phyloP scores from a whole-genome alignment of 352 stramenopile genomes.

The Thraustotheca clavata region DNA sequence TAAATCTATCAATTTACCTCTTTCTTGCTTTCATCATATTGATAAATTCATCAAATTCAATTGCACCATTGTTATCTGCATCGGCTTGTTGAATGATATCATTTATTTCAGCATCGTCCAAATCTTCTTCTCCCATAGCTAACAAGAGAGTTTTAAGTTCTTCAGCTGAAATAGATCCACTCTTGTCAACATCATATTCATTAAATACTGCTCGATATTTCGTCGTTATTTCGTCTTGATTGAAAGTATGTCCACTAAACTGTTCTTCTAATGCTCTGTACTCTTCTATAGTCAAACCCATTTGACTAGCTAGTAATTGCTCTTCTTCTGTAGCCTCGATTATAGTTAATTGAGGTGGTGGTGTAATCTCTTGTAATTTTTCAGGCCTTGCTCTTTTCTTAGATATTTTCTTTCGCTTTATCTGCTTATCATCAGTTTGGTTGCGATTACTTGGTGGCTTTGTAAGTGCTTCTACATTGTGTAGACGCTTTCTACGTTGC shows the following conservation, averaged over 20 bases:
- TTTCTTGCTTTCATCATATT: conserved; percentile 70
- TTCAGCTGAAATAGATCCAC: conserved; percentile 58
- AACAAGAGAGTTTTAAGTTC: conserved; percentile 52
- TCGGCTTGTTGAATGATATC: conserved; percentile 56
- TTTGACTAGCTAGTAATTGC: neutral
- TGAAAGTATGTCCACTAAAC: conserved; percentile 8
- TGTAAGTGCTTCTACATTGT: neutral
- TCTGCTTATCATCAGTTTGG: neutral
- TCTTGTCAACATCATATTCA: conserved; percentile 69
- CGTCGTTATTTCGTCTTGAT: conserved; percentile 7
- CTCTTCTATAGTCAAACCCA: conserved; percentile 22
- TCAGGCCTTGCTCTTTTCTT: neutral
- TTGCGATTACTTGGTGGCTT: neutral
- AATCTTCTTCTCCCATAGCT: conserved; percentile 46
- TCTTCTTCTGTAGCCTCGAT: neutral
- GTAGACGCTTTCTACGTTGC: conserved; percentile 9
- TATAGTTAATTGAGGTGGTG: neutral
- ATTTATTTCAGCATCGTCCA: conserved; percentile 67
- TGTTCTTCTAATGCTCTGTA: conserved; percentile 26
- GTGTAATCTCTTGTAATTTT: neutral
- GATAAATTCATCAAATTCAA: conserved; percentile 76
- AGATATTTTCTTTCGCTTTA: neutral
- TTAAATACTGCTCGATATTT: conserved; percentile 51
- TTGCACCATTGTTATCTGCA: conserved; percentile 57
- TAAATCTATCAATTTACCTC: conserved; percentile 18